Percentiles rank a stretch among this genome's conserved stretches.
phyloP scores from a whole-genome alignment of 441 rosid species.

The Bocquillonia castaneifolia region DNA sequence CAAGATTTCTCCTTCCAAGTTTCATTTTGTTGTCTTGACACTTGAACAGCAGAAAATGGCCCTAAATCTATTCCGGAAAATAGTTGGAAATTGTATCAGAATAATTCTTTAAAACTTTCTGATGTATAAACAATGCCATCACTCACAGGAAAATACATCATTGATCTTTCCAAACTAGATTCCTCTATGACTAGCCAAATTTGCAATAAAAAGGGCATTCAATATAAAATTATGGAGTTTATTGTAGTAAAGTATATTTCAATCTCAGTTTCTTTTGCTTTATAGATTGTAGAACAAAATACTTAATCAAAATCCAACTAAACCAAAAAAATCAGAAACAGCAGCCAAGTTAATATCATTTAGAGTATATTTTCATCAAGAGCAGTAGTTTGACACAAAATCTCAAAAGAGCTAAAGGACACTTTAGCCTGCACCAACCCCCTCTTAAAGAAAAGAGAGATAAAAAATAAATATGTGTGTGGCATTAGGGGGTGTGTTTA shows the following conservation, averaged over 20 bases:
- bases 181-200: too few species aligned
- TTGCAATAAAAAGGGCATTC: too few species aligned
- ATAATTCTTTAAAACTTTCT: too few species aligned
- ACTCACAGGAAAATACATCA: too few species aligned
- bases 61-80: too few species aligned
- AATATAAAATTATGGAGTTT: too few species aligned
- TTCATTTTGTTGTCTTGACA: too few species aligned
- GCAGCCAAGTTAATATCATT: neutral
- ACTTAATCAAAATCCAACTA: neutral
- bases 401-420: neutral
- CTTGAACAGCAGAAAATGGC: too few species aligned
- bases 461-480: neutral
- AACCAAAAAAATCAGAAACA: neutral
- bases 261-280: neutral
- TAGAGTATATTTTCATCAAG: neutral
- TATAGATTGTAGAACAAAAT: neutral
- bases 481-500: conserved; percentile 20
- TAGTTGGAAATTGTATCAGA: too few species aligned
- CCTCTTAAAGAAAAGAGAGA: neutral
- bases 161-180: too few species aligned
- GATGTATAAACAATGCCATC: too few species aligned
- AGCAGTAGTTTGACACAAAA: neutral
- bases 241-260: neutral
- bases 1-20: too few species aligned
- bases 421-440: neutral